Conservation (phyloP, 345 rosid species). For the Odontarrhena argentea region DNA sequence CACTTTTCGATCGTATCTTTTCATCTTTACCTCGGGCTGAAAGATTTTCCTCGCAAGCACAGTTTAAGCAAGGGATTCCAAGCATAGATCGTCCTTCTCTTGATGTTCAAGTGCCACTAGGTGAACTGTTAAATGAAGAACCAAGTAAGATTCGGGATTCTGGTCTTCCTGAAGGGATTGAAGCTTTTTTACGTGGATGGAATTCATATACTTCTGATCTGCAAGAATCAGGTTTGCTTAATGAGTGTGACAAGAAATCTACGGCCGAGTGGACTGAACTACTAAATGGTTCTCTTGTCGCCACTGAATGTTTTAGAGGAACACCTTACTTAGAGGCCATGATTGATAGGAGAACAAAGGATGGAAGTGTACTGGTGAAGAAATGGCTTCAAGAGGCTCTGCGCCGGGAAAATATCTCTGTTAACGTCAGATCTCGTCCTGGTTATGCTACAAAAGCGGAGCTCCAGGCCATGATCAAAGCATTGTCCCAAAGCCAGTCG, state of each 20-base stretch:
- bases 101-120: slow-evolving; percentile 77
- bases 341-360: slow-evolving; percentile 82
- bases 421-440: slow-evolving; percentile 65
- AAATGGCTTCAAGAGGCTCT: slow-evolving; percentile 93
- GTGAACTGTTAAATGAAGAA: slow-evolving; percentile 57
- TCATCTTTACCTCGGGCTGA: slow-evolving; percentile 77
- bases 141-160: slow-evolving; percentile 46
- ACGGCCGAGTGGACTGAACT: slow-evolving; percentile 43
- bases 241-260: slow-evolving; percentile 44
- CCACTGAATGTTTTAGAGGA: slow-evolving; percentile 73
- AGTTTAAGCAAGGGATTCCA: slow-evolving; percentile 50
- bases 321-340: slow-evolving; percentile 86
- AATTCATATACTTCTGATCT: slow-evolving; percentile 48
- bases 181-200: slow-evolving; percentile 81
- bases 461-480: slow-evolving; percentile 66
- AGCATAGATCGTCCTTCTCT: slow-evolving; percentile 64
- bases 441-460: slow-evolving; percentile 69
- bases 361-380: slow-evolving; percentile 79
- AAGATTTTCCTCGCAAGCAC: slow-evolving; percentile 56
- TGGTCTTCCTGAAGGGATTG: slow-evolving; percentile 55
- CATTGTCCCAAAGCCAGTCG: slow-evolving; percentile 64
- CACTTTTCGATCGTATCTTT: slow-evolving; percentile 83
- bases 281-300: slow-evolving; percentile 69
- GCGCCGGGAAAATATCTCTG: slow-evolving; percentile 61
- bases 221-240: slow-evolving; percentile 41